Evolutionary conservation across 2,329 filamentous ascomycete genomes (phyloP), one percentile per base, ranked within the genome.

Genomic region (Fusarium subtropicale): DNA sequence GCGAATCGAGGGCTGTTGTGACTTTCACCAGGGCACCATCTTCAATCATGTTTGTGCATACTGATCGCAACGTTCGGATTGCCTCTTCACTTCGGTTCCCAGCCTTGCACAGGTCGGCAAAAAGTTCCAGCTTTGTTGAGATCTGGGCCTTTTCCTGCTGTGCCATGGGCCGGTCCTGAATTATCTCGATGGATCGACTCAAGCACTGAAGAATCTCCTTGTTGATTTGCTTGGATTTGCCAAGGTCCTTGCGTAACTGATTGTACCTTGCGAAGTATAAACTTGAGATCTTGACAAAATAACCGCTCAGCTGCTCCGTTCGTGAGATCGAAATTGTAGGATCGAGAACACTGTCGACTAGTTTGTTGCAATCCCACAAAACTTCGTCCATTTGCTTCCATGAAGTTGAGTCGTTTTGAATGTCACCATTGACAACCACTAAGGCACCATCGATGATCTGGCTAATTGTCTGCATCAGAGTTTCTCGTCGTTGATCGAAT

Each of bases 211-310:
- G 77, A 2, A 85, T 81, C 20, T 78, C 77, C 70, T 81, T 81
- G 60, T 76, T 79, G 45, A 74, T 58, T 22, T 79, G 75, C 53
- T 79, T 80, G 13, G 76, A 73, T 44, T 77, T 81, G 6, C 79
- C 79, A 0, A 79, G 69, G 26, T 80, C 78, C 51, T 86, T 86
- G 16, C 83, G 79, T 63, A 87, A 75, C 45, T 83, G 81, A 20
- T 86, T 79, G 73, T 88, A 88, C 48, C 87, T 83, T n/a, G 88
- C 82, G 75, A 90, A 93, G 75, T 92, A 92, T 5, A 92, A 83
- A 71, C 91, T 90, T 0, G 91, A 93, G 28, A 93, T 86, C 71
- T 90, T 92, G 65, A 91, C 85, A 59, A 87, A 82, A 68, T 89
- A 88, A 3, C 81, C 81, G n/a, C 69, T 74, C 15, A 81, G 71